Conservation (phyloP, 371 early-diverging fungal genomes). For the Umbelopsis sp. region DNA sequence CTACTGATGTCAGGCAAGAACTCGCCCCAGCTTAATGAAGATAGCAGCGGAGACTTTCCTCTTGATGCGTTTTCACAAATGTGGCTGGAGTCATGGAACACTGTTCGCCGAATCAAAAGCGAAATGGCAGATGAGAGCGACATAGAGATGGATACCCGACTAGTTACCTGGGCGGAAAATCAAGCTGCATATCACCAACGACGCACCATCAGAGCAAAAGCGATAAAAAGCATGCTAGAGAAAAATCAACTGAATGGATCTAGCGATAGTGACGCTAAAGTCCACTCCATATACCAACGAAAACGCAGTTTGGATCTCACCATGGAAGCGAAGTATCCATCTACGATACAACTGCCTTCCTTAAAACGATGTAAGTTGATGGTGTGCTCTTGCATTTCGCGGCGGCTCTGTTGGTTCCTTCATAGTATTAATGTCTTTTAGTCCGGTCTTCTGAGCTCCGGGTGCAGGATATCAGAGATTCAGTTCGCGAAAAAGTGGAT, state of each 20-base stretch:
- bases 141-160: not conserved
- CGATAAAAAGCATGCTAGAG: not conserved
- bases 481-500: not conserved
- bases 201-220: not conserved
- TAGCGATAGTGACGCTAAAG: not conserved
- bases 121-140: not conserved
- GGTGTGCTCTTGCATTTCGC: not conserved
- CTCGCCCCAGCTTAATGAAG: no score
- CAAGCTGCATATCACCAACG: not conserved
- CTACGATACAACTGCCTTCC: not conserved
- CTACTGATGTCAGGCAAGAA: not conserved
- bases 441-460: not conserved
- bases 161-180: not conserved
- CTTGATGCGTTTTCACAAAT: not conserved
- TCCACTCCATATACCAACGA: no score
- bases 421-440: not conserved
- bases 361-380: slow-evolving; percentile 3
- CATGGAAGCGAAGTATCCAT: not conserved
- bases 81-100: not conserved
- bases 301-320: not conserved
- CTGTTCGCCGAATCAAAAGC: not conserved
- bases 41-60: not conserved
- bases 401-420: no score
- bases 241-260: not conserved
- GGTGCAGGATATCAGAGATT: not conserved